These are phyloP conservation scores for Gracilaria domingensis DNA, from an alignment of 23 red algal species.

Conservation along the genomic window DNA sequence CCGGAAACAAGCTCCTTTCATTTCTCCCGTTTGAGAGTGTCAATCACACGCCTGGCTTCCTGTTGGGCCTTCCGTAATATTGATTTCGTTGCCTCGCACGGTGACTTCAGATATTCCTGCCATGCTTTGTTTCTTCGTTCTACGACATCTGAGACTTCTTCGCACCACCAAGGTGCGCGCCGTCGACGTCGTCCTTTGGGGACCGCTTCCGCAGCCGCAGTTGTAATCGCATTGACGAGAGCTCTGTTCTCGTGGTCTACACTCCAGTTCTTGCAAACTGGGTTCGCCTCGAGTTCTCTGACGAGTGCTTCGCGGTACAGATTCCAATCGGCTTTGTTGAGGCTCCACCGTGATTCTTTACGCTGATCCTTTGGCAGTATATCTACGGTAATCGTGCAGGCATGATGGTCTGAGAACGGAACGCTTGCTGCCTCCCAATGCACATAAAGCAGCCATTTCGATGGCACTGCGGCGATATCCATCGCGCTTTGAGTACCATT, in stretches of 20 bases:
- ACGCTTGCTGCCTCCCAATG: neutral
- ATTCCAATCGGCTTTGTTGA: neutral
- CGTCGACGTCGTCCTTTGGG: neutral
- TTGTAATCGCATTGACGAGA: neutral
- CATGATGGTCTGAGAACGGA: constrained; percentile 3
- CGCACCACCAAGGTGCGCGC: neutral
- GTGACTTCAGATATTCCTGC: neutral
- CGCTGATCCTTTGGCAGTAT: neutral
- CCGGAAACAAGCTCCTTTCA: neutral
- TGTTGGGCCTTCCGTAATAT: neutral
- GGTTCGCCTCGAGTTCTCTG: neutral
- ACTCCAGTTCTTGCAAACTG: neutral
- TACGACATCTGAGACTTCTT: neutral
- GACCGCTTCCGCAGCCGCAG: neutral
- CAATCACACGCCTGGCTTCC: neutral
- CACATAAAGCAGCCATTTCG: neutral
- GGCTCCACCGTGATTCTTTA: neutral
- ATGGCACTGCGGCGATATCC: neutral
- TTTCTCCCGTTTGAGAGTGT: neutral
- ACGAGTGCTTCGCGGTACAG: neutral
- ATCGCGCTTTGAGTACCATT: constrained; percentile 2
- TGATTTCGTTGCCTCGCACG: neutral
- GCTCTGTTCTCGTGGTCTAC: neutral
- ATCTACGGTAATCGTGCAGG: neutral
- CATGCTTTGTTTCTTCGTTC: neutral